Conservation (phyloP, 345 rosid species). For the Salix koriyanagi region DNA sequence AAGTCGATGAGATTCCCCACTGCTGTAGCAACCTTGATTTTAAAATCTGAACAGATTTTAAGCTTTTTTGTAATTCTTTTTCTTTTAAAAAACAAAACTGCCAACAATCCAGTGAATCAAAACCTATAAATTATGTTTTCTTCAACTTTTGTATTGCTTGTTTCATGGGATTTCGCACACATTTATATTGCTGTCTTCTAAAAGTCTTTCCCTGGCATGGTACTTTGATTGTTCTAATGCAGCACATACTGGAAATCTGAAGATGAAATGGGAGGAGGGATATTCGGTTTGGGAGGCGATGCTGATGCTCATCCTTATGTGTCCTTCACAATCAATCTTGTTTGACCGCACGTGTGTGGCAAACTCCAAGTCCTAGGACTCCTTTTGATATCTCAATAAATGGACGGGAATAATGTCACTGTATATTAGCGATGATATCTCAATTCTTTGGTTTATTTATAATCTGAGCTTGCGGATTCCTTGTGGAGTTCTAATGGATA, state of each 20-base stretch:
- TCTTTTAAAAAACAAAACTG: neutral
- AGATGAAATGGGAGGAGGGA: conserved; percentile 68
- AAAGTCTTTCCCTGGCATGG: neutral
- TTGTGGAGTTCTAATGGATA: neutral
- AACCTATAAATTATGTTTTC: neutral
- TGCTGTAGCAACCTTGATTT: neutral
- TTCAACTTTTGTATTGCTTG: neutral
- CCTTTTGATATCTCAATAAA: conserved; percentile 25
- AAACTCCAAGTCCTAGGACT: conserved; percentile 15
- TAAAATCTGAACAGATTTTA: neutral
- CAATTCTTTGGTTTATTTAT: conserved; percentile 37
- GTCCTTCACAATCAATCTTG: conserved; percentile 89
- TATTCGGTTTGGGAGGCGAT: conserved; percentile 81
- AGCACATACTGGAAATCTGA: conserved; percentile 90
- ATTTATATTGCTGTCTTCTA: neutral
- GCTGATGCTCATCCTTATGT: conserved; percentile 75
- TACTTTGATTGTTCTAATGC: conserved; percentile 21
- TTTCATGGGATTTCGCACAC: neutral
- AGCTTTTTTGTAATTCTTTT: neutral
- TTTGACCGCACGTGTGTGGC: conserved; percentile 21
- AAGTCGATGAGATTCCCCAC: neutral
- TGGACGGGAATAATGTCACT: conserved; percentile 22
- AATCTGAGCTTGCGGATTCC: conserved; percentile 17
- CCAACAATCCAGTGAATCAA: neutral
- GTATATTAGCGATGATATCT: conserved; percentile 32